Percentiles rank a stretch among this genome's conserved stretches.
Conservation (phyloP, 2,329 filamentous ascomycete species). For the Diaporthe caulivora region DNA sequence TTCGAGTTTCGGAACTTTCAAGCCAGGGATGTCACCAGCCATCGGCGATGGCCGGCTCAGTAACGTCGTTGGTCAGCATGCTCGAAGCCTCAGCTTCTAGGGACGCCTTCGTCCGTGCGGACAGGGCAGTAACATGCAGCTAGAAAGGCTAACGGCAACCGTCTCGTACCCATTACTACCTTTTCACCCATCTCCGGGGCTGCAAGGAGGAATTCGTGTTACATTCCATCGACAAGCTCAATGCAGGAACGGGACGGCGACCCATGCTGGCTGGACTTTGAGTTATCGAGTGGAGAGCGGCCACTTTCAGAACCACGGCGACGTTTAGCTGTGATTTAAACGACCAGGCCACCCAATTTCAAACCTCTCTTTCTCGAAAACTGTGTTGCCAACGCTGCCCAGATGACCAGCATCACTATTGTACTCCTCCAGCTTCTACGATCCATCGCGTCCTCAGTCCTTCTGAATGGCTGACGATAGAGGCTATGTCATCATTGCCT, state of each 20-base stretch:
- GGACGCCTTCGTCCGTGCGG: neutral
- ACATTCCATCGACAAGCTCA: constrained; percentile 2
- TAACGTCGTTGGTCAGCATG: neutral
- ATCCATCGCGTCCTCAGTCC: neutral
- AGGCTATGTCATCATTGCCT: constrained; percentile 43
- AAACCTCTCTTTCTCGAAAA: fast-evolving
- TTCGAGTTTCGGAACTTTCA: constrained; percentile 10
- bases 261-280: neutral
- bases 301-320: neutral
- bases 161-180: neutral
- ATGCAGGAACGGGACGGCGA: constrained; percentile 21
- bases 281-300: neutral
- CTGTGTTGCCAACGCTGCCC: neutral
- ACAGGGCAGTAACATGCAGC: constrained; percentile 15
- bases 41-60: constrained; percentile 8
- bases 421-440: neutral
- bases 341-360: neutral
- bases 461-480: constrained; percentile 38
- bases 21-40: neutral
- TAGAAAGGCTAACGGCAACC: neutral
- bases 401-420: neutral
- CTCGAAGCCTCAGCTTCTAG: neutral
- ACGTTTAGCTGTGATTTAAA: constrained; percentile 5
- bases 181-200: neutral
- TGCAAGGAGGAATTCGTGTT: neutral